A percentile compares a stretch with the other conserved stretches of the same genome.
Conservation (phyloP, 441 rosid genomes). For the Flueggea neowawraea region DNA sequence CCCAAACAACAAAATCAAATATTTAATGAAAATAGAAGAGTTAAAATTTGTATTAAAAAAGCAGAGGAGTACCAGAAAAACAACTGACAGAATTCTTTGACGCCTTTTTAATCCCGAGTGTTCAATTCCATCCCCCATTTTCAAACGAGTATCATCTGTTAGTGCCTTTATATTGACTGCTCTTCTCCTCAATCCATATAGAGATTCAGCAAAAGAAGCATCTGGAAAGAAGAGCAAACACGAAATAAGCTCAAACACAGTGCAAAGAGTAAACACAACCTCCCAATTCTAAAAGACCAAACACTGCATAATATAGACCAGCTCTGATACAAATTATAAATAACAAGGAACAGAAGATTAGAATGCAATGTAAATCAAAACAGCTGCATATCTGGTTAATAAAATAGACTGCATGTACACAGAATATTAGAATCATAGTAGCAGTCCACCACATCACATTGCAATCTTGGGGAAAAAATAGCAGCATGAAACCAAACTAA, state of each 20-base stretch:
- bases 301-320: not conserved
- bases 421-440: not conserved
- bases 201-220: constrained; percentile 94
- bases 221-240: constrained; percentile 37
- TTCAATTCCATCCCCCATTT: constrained; percentile 45
- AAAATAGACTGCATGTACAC: not conserved
- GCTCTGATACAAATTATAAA: no score
- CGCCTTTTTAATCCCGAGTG: constrained; percentile 74
- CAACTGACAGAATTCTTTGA: constrained; percentile 86
- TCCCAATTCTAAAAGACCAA: not conserved
- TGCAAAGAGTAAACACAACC: no score
- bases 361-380: no score
- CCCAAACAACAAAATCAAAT: no score
- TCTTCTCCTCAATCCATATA: constrained; percentile 96
- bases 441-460: not conserved
- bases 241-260: no score
- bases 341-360: no score
- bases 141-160: constrained; percentile 40
- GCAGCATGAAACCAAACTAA: not conserved
- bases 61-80: constrained; percentile 66
- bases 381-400: no score
- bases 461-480: not conserved
- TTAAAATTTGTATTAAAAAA: constrained; percentile 3
- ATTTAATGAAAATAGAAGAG: not conserved
- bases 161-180: constrained; percentile 53